Conservation (phyloP, 257 asterid species). For the Misopates orontium region DNA sequence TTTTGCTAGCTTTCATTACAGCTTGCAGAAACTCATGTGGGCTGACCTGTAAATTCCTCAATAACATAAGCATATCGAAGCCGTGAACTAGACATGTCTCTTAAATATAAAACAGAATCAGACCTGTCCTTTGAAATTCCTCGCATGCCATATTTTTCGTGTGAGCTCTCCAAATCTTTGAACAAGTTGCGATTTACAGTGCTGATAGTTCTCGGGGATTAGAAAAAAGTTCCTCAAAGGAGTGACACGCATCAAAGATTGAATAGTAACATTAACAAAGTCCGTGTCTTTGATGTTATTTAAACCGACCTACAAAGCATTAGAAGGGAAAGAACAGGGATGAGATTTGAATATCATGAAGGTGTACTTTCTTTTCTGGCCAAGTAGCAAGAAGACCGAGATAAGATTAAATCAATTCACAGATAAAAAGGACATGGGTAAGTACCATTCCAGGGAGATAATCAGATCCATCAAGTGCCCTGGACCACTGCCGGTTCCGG, state of each 20-base stretch:
- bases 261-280: conserved; percentile 92
- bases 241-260: conserved; percentile 95
- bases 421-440: conserved; percentile 16
- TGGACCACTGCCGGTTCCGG: conserved; percentile 85
- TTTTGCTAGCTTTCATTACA: conserved; percentile 91
- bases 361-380: background rate
- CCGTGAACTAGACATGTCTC: background rate
- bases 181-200: conserved; percentile 87
- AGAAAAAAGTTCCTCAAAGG: conserved; percentile 98
- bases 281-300: conserved; percentile 97
- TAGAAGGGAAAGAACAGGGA: conserved; percentile 14
- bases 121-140: conserved; percentile 98
- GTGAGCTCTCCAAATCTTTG: conserved; percentile 97
- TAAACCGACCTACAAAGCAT: conserved; percentile 76
- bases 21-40: conserved; percentile 98
- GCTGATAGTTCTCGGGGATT: conserved; percentile 80
- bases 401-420: conserved; percentile 8
- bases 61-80: conserved; percentile 25
- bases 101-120: conserved; percentile 18
- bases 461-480: conserved; percentile 99
- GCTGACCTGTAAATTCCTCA: conserved; percentile 73
- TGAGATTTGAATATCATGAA: conserved; percentile 1
- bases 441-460: conserved; percentile 98
- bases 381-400: background rate
- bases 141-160: conserved; percentile 92